Base-by-base conservation (phyloP, 2,329 filamentous ascomycete species). In the Juglanconis oblonga region DNA sequence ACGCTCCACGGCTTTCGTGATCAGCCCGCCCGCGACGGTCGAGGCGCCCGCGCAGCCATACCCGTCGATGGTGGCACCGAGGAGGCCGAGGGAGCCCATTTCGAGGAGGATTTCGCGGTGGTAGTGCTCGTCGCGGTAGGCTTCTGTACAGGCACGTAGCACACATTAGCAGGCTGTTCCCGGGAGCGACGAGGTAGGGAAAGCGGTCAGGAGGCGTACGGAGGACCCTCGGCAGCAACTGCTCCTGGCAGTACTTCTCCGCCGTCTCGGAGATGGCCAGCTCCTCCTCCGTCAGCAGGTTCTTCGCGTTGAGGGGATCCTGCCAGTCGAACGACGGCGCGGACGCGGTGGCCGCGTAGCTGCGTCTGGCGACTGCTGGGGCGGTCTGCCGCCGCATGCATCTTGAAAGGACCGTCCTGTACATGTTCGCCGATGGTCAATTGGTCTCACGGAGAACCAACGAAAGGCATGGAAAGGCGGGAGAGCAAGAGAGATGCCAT, bases 171-270 rank as follows among this genome's bases (percentile, higher is more conserved):
- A 55, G n/a, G 17, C n/a, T 13, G n/a, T 42, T 13, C 31, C 1
- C 8, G 9, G 17, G 33, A 35, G n/a, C 42, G 54, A 44, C 11
- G 3, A 13, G 40, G 31, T 5, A 6, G 9, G 13, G 38, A 24
- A 13, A 5, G 6, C 17, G 48, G 35, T 31, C 24, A 44, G 33
- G 48, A 62, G 62, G 74, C 84, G 66, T 81, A 97, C 93, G 88
- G 62, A 97, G 81, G 54, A 99, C 89, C 65, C 94, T 83, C 54
- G 95, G 95, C 47, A 90, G 79, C 77, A 99, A 81, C 62, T 86
- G 85, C 73, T 98, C 93, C 74, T 98, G 94, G 72, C 93, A 98
- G 71, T 98, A 99, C 63, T 91, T 85, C 75, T 96, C 90, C 38
- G 94, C 94, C 5, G 92, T 96, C 69, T 97, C 92, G 47, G 89